phyloP scores from a whole-genome alignment of 208 protist species.

The Acanthamoeba triangularis region DNA sequence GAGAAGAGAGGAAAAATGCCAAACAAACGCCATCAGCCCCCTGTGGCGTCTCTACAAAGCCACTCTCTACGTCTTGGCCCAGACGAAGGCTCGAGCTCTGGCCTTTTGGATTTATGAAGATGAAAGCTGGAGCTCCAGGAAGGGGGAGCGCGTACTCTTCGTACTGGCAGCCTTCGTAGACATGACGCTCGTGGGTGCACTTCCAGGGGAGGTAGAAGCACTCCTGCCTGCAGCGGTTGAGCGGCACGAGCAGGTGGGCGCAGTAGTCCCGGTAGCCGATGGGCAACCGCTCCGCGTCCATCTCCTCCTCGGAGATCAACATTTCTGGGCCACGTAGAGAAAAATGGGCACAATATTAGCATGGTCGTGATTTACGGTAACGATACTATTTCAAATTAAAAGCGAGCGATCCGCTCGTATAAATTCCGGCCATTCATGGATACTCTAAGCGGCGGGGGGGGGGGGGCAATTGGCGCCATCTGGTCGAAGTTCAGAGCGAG shows the following conservation, averaged over 20 bases:
- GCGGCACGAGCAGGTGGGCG: conserved; percentile 85
- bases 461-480: not conserved
- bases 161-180: conserved; percentile 87
- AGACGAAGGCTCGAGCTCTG: not conserved
- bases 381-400: too few relatives aligned
- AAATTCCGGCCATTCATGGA: too few relatives aligned
- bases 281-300: conserved; percentile 77
- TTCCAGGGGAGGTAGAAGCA: conserved; percentile 85
- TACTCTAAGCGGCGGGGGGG: too few relatives aligned
- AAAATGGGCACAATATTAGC: too few relatives aligned
- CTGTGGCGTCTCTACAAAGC: not conserved
- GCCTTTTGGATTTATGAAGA: not conserved
- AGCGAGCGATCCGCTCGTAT: too few relatives aligned
- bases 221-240: conserved; percentile 85
- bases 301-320: conserved; percentile 82
- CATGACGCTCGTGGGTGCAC: conserved; percentile 86
- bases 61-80: not conserved
- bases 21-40: too few relatives aligned
- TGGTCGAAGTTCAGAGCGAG: not conserved
- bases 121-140: not conserved
- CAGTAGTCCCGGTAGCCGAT: conserved; percentile 87
- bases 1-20: not conserved
- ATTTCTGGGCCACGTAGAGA: not conserved
- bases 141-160: conserved; percentile 80
- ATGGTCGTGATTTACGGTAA: not conserved